phyloP scores from a whole-genome alignment of 352 stramenopile species.

The Thalassiosira exigua region DNA sequence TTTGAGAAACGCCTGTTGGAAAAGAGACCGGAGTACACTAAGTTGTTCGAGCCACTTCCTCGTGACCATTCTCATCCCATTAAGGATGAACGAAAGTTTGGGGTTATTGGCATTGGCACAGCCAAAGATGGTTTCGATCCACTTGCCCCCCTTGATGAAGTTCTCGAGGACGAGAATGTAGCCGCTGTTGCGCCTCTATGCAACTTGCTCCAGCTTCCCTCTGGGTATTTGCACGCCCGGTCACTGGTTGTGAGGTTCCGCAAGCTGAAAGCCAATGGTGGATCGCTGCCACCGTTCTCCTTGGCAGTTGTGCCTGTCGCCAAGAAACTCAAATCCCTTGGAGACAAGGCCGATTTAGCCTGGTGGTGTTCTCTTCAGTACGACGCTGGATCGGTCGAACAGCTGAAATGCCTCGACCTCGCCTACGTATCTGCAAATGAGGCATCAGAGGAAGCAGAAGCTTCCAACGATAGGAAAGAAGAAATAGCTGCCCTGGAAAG shows the following conservation, averaged over 20 bases:
- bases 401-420: constrained; percentile 76
- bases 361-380: constrained; percentile 80
- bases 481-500: constrained; percentile 60
- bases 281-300: constrained; percentile 66
- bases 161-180: constrained; percentile 53
- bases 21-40: constrained; percentile 64
- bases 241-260: constrained; percentile 68
- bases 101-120: constrained; percentile 52
- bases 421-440: constrained; percentile 73
- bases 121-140: constrained; percentile 71
- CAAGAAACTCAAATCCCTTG: constrained; percentile 61
- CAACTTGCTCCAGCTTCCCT: constrained; percentile 68
- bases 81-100: constrained; percentile 14
- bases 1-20: constrained; percentile 63
- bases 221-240: constrained; percentile 76
- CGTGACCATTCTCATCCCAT: constrained; percentile 33
- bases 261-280: constrained; percentile 48
- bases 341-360: constrained; percentile 70
- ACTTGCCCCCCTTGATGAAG: constrained; percentile 61
- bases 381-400: constrained; percentile 56
- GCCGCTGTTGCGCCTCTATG: constrained; percentile 74
- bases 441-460: constrained; percentile 75
- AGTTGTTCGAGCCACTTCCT: constrained; percentile 73
- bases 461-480: constrained; percentile 26
- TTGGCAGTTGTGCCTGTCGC: constrained; percentile 65